Conservation (phyloP, 768 basidiomycete genomes). For the Clitopilus passeckerianus region DNA sequence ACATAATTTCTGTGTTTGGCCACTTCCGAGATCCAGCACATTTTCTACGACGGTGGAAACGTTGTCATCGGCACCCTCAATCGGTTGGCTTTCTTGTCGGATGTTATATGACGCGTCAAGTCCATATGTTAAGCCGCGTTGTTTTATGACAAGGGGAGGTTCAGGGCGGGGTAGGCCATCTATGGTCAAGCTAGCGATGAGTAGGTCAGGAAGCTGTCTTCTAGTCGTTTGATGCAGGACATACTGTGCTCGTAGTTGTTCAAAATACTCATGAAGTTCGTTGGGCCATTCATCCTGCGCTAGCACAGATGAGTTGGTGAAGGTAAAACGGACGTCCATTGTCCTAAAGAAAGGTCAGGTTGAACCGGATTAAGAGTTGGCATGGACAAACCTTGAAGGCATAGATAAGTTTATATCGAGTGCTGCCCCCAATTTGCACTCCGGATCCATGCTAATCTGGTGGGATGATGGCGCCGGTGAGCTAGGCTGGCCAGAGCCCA, state of each 20-base stretch:
- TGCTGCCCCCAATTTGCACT: not conserved
- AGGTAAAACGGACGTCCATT: not conserved
- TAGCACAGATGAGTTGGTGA: not conserved
- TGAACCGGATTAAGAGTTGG: not conserved
- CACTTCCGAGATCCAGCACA: conserved; percentile 47
- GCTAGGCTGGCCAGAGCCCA: not conserved
- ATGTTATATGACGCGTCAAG: conserved; percentile 44
- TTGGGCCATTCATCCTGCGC: not conserved
- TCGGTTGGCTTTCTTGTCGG: conserved; percentile 33
- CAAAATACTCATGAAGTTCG: not conserved
- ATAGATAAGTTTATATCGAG: not conserved
- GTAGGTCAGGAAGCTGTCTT: conserved; percentile 21
- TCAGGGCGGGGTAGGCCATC: conserved; percentile 31
- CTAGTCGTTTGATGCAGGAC: conserved; percentile 22
- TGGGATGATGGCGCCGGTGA: not conserved
- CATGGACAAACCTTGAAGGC: not conserved
- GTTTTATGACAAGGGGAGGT: conserved; percentile 37
- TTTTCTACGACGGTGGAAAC: conserved; percentile 37
- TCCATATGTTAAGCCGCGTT: conserved; percentile 34
- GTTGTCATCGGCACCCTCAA: conserved; percentile 5
- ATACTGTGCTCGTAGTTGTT: conserved; percentile 18
- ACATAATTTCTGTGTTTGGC: conserved; percentile 45
- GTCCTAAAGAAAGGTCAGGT: not conserved
- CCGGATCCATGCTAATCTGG: not conserved
- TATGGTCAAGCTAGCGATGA: conserved; percentile 25